A percentile compares a stretch with the other conserved stretches of the same genome.
Conservation (phyloP, 2,329 filamentous ascomycete species). For the Dactylellina drechsleri region DNA sequence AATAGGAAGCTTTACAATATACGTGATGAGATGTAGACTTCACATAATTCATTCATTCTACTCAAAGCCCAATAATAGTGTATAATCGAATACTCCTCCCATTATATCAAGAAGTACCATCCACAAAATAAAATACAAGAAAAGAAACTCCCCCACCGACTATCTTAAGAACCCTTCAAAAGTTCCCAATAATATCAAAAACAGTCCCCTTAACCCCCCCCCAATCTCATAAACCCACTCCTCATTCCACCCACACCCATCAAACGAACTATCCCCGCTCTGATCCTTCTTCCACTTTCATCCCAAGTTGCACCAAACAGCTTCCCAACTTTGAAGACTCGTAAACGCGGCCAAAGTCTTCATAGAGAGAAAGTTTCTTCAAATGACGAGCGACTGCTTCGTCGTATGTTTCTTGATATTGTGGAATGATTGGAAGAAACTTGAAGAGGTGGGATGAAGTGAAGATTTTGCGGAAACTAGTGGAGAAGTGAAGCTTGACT, state of each 20-base stretch:
- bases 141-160: background rate
- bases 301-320: slow-evolving; percentile 34
- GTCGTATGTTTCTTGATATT: slow-evolving; percentile 11
- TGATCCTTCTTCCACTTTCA: slow-evolving; percentile 45
- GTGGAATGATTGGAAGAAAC: slow-evolving; percentile 2
- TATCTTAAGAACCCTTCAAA: background rate
- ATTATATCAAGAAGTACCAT: background rate
- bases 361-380: slow-evolving; percentile 28
- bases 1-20: too few relatives aligned
- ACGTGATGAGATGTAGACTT: too few relatives aligned
- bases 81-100: background rate
- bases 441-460: slow-evolving; percentile 15
- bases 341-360: slow-evolving; percentile 37
- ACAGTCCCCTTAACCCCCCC: slow-evolving; percentile 38
- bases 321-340: slow-evolving; percentile 42
- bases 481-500: slow-evolving; percentile 21
- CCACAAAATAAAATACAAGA: background rate
- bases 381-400: slow-evolving; percentile 16
- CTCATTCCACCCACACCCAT: slow-evolving; percentile 50
- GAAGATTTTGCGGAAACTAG: slow-evolving; percentile 30
- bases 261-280: slow-evolving; percentile 16
- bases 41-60: too few relatives aligned
- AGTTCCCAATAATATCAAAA: slow-evolving; percentile 39
- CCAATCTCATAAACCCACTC: slow-evolving; percentile 47
- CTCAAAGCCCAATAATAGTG: too few relatives aligned